These are phyloP conservation scores for Brassica hybrid DNA, from an alignment of 441 rosid species.

Conservation along the genomic window DNA sequence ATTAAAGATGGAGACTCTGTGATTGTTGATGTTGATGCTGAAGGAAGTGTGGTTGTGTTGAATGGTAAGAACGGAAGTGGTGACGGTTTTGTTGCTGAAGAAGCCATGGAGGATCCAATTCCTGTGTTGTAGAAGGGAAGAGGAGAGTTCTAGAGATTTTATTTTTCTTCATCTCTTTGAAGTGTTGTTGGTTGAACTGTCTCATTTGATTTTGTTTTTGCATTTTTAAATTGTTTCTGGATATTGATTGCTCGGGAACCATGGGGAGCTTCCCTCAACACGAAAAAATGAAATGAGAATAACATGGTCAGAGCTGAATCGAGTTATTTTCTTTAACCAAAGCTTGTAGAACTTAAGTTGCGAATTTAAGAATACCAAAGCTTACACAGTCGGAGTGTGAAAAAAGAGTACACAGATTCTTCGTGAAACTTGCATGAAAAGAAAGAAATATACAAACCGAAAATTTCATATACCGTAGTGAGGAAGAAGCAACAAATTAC, in stretches of 20 bases:
- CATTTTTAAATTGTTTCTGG: slow-evolving; percentile 19
- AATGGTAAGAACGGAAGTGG: slow-evolving; percentile 65
- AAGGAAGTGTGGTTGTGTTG: slow-evolving; percentile 87
- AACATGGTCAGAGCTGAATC: too few species aligned
- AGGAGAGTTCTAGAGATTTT: neutral
- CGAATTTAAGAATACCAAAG: slow-evolving; percentile 12
- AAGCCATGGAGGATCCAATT: slow-evolving; percentile 62
- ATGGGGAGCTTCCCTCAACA: neutral
- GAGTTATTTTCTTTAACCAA: too few species aligned
- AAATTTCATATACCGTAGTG: slow-evolving; percentile 12
- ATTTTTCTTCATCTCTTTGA: neutral
- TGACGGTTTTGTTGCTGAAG: slow-evolving; percentile 48
- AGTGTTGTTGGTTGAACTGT: slow-evolving; percentile 12
- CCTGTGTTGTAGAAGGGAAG: slow-evolving; percentile 51
- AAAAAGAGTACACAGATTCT: neutral
- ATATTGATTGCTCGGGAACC: neutral
- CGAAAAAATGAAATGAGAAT: neutral
- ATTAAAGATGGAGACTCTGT: slow-evolving; percentile 97
- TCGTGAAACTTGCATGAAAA: slow-evolving; percentile 30
- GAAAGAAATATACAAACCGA: slow-evolving; percentile 34
- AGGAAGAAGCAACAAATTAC: neutral
- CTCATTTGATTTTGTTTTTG: slow-evolving; percentile 12
- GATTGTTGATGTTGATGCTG: slow-evolving; percentile 83
- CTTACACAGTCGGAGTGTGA: neutral
- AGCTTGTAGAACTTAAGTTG: slow-evolving; percentile 1